Evolutionary conservation across 306 rosid species (phyloP).

Genomic region (Prunus kanzakura): DNA sequence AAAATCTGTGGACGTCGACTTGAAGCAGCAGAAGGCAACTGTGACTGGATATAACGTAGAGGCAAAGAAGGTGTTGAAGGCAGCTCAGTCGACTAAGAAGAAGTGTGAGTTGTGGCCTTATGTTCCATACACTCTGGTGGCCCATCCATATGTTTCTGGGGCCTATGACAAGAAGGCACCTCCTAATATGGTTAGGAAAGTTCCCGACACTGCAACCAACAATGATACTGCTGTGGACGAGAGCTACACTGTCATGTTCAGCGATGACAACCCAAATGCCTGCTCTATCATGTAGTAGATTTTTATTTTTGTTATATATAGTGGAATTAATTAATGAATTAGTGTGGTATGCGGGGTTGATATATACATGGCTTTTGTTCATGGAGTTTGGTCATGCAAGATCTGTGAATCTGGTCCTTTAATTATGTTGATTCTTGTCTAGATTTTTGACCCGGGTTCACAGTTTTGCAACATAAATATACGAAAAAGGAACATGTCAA

Average conservation of each 20-base stretch:
- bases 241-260: conserved; percentile 52
- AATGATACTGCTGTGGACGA: conserved; percentile 59
- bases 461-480: not conserved
- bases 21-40: conserved; percentile 92
- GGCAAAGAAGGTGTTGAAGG: conserved; percentile 85
- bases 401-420: not conserved
- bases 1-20: conserved; percentile 77
- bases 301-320: not conserved
- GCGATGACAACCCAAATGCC: conserved; percentile 87
- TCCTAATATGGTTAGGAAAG: conserved; percentile 82
- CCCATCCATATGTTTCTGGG: conserved; percentile 71
- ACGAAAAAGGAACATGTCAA: too few relatives aligned
- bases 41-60: conserved; percentile 78
- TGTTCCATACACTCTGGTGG: conserved; percentile 72
- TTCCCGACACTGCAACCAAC: conserved; percentile 51
- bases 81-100: conserved; percentile 89
- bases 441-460: too few relatives aligned
- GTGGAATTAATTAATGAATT: not conserved
- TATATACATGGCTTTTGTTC: not conserved
- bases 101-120: conserved; percentile 96
- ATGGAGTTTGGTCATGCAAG: not conserved
- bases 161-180: conserved; percentile 98
- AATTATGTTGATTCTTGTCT: too few relatives aligned
- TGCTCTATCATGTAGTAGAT: conserved; percentile 70
- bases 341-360: not conserved